Evolutionary conservation across 345 rosid species (phyloP).

Genomic region (Erysimum cheiranthoides): DNA sequence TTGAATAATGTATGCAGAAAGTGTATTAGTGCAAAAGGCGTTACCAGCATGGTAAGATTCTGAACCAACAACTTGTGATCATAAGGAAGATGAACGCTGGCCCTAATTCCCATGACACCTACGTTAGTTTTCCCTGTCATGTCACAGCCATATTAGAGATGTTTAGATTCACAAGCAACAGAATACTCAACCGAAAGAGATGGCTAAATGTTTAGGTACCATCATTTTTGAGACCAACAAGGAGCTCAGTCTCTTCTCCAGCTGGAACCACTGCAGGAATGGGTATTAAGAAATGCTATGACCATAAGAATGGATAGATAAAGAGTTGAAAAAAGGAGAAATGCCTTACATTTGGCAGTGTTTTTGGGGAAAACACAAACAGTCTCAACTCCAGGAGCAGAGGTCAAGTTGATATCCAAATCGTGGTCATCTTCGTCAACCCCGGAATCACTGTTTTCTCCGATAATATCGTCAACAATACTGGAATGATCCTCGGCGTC

Average conservation of each 20-base stretch:
- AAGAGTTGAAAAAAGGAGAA: neutral
- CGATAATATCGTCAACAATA: constrained; percentile 44
- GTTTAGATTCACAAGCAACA: neutral
- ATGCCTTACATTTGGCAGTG: constrained; percentile 64
- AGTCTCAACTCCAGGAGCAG: constrained; percentile 77
- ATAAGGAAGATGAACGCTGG: constrained; percentile 87
- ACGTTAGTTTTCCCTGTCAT: constrained; percentile 66
- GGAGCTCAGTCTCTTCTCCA: constrained; percentile 87
- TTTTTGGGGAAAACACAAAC: constrained; percentile 85
- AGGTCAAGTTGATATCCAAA: constrained; percentile 58
- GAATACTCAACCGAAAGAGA: constrained; percentile 9
- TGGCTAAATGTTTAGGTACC: constrained; percentile 53
- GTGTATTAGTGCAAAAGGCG: neutral
- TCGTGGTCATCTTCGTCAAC: constrained; percentile 72
- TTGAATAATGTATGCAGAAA: too few species aligned
- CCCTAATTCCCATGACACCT: constrained; percentile 81
- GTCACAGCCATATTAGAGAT: constrained; percentile 30
- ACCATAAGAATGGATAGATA: neutral
- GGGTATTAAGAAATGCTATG: neutral
- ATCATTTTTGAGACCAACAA: constrained; percentile 84
- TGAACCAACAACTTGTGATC: constrained; percentile 83
- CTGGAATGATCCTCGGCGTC: constrained; percentile 57
- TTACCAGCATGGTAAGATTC: constrained; percentile 87
- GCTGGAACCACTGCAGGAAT: constrained; percentile 73
- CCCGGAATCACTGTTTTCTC: constrained; percentile 49